Conservation (phyloP, 345 rosid species). For the Linum tenue region DNA sequence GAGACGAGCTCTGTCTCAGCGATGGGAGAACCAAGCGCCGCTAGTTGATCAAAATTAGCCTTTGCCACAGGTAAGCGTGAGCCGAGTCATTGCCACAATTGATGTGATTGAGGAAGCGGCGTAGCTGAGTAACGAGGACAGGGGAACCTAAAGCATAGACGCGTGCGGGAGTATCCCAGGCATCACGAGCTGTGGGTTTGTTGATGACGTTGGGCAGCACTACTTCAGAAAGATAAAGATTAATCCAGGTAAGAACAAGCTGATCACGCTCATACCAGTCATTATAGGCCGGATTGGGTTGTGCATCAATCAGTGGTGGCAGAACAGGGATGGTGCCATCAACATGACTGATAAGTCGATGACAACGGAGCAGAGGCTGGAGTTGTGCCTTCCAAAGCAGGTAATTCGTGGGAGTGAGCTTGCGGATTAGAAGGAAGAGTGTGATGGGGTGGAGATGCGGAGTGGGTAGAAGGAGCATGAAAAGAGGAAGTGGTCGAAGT, state of each 20-base stretch:
- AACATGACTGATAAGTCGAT: neutral
- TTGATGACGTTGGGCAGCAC: neutral
- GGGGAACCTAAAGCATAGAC: too few species aligned
- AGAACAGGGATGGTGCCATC: neutral
- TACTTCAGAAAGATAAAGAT: neutral
- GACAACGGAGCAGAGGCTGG: neutral
- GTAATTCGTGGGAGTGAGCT: neutral
- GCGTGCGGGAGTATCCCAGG: neutral
- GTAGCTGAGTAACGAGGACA: too few species aligned
- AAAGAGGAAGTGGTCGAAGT: too few species aligned
- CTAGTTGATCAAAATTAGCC: neutral
- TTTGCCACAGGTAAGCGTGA: neutral
- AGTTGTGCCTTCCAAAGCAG: neutral
- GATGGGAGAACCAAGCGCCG: neutral
- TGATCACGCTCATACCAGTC: neutral
- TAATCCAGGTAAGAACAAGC: neutral
- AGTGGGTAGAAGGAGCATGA: too few species aligned
- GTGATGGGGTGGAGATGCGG: neutral
- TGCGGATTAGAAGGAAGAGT: neutral
- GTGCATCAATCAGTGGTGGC: neutral
- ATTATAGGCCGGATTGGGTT: neutral
- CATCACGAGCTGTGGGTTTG: neutral
- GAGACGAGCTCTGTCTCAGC: neutral
- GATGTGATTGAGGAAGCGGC: too few species aligned
- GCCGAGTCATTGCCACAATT: too few species aligned